These are phyloP conservation scores for Roridomyces roridus DNA, from an alignment of 768 basidiomycete genomes.

Conservation along the genomic window DNA sequence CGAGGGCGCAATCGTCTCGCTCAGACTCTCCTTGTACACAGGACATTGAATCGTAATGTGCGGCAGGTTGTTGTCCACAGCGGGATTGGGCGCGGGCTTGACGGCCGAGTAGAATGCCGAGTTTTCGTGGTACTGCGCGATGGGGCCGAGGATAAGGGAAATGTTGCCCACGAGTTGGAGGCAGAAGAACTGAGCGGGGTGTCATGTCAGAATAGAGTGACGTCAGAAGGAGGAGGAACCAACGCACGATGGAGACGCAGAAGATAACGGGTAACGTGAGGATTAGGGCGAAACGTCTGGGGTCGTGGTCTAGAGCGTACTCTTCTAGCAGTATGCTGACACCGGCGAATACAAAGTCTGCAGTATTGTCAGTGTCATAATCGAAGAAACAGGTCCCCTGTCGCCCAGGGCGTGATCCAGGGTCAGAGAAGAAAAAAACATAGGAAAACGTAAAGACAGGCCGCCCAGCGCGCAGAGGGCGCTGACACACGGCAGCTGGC, in stretches of 20 bases:
- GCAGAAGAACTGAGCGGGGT: slow-evolving; percentile 68
- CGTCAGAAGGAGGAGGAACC: neutral
- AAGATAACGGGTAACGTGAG: slow-evolving; percentile 73
- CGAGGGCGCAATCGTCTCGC: slow-evolving; percentile 74
- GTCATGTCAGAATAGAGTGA: slow-evolving; percentile 2
- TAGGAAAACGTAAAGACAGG: no score
- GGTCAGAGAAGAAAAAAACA: no score
- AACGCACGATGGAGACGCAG: slow-evolving; percentile 76
- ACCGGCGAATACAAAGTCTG: slow-evolving; percentile 71
- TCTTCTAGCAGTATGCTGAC: slow-evolving; percentile 67
- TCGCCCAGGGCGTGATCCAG: no score
- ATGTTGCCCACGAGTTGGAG: slow-evolving; percentile 73
- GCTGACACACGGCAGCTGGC: no score
- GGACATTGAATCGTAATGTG: slow-evolving; percentile 86
- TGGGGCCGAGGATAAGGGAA: slow-evolving; percentile 76
- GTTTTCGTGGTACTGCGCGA: slow-evolving; percentile 85
- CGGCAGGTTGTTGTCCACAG: slow-evolving; percentile 71
- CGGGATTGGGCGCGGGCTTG: slow-evolving; percentile 68
- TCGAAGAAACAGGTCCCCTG: neutral
- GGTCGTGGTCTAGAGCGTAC: slow-evolving; percentile 67
- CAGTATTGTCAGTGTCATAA: neutral
- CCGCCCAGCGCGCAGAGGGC: no score
- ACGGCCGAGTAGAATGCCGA: slow-evolving; percentile 82
- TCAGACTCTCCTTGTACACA: slow-evolving; percentile 85
- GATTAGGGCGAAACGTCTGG: slow-evolving; percentile 68